phyloP scores from a whole-genome alignment of 805 yeast species.

The Candida qinlingensis region DNA sequence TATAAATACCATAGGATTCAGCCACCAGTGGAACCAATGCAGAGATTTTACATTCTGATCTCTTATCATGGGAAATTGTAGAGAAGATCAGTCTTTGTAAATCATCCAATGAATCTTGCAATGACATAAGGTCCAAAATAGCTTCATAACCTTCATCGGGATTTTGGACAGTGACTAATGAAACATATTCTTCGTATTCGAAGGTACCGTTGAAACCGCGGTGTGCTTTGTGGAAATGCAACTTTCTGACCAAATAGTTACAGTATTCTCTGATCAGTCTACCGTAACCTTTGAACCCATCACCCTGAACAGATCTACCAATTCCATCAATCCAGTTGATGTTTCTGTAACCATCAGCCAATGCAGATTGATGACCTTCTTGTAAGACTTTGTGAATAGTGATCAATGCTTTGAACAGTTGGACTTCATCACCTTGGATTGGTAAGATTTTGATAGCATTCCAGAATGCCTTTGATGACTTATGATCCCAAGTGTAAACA shows the following conservation, averaged over 20 bases:
- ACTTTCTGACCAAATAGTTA: constrained; percentile 59
- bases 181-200: constrained; percentile 92
- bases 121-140: constrained; percentile 73
- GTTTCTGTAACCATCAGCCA: constrained; percentile 76
- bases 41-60: constrained; percentile 71
- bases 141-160: constrained; percentile 96
- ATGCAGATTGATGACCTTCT: constrained; percentile 89
- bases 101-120: constrained; percentile 80
- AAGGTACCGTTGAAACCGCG: constrained; percentile 92
- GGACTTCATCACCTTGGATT: constrained; percentile 74
- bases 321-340: constrained; percentile 73
- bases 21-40: constrained; percentile 87
- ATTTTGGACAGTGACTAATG: constrained; percentile 80
- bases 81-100: constrained; percentile 74
- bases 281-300: constrained; percentile 50
- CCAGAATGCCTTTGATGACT: constrained; percentile 81
- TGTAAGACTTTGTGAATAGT: constrained; percentile 89
- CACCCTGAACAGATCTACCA: constrained; percentile 45
- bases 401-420: constrained; percentile 79
- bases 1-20: constrained; percentile 89
- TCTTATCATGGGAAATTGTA: constrained; percentile 53
- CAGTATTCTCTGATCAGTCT: constrained; percentile 75
- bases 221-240: constrained; percentile 78
- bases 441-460: constrained; percentile 75
- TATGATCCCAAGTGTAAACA: constrained; percentile 95